phyloP scores from a whole-genome alignment of 306 rosid genomes.

The Pyrus pyrifolia region DNA sequence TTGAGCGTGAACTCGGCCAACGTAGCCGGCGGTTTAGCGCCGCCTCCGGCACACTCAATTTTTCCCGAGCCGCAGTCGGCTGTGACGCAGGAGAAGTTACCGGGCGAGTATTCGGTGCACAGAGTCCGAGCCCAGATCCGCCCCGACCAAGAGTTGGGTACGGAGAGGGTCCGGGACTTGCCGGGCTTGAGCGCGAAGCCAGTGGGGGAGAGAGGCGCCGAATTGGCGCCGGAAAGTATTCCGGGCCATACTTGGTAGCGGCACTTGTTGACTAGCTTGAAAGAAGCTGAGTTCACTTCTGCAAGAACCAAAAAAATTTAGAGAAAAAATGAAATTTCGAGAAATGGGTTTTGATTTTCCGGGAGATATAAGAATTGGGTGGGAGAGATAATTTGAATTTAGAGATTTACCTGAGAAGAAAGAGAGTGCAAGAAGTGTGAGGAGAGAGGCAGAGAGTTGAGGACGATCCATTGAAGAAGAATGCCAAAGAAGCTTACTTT shows the following conservation, averaged over 20 bases:
- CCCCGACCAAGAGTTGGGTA: slow-evolving; percentile 87
- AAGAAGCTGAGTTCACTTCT: slow-evolving; percentile 64
- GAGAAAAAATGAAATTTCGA: not conserved
- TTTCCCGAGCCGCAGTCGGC: slow-evolving; percentile 84
- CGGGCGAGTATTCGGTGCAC: slow-evolving; percentile 43
- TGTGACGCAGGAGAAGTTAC: slow-evolving; percentile 66
- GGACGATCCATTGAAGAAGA: slow-evolving; percentile 38
- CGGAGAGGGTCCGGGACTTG: slow-evolving; percentile 37
- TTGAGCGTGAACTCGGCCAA: slow-evolving; percentile 88
- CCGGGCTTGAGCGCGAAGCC: slow-evolving; percentile 63
- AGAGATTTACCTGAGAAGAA: slow-evolving; percentile 51
- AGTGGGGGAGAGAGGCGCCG: slow-evolving; percentile 66
- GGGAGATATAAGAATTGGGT: not conserved
- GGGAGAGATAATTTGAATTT: not conserved
- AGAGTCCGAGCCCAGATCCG: slow-evolving; percentile 86
- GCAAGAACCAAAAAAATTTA: not conserved
- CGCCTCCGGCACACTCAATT: slow-evolving; percentile 55
- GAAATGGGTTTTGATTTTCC: slow-evolving; percentile 5
- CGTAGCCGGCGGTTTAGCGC: slow-evolving; percentile 90
- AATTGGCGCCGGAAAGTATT: slow-evolving; percentile 67
- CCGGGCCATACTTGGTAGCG: slow-evolving; percentile 86
- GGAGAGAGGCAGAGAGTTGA: slow-evolving; percentile 23
- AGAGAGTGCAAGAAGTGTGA: slow-evolving; percentile 30
- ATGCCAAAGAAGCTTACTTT: slow-evolving; percentile 43
- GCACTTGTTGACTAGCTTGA: slow-evolving; percentile 79